Percentiles rank a stretch among this genome's conserved stretches.
Evolutionary conservation across 345 rosid genomes (phyloP).

Genomic region (Microcos paniculata): DNA sequence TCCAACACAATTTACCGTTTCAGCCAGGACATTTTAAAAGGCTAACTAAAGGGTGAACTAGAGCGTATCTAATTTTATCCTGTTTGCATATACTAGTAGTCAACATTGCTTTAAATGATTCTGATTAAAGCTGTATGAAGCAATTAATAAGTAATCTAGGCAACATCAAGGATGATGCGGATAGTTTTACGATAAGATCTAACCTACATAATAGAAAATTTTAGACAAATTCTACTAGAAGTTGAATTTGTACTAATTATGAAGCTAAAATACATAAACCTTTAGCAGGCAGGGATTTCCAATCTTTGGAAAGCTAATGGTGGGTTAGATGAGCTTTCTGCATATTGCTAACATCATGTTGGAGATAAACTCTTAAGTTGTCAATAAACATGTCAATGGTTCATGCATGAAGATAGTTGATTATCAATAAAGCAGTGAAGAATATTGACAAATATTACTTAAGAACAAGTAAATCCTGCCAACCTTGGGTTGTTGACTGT

Average conservation of each 20-base stretch:
- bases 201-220: background rate
- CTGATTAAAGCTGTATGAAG: background rate
- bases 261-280: background rate
- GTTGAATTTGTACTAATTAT: background rate
- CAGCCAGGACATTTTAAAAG: background rate
- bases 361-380: background rate
- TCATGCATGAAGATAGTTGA: background rate
- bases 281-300: background rate
- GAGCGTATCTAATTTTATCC: background rate
- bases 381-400: background rate
- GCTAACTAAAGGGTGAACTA: background rate
- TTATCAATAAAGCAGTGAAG: background rate
- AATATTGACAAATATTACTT: background rate
- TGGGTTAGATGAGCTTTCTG: background rate
- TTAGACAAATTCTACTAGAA: background rate
- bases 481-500: conserved; percentile 36
- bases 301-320: background rate
- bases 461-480: background rate
- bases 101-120: background rate
- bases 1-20: background rate
- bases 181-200: background rate
- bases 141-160: background rate
- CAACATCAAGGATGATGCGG: background rate
- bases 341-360: background rate
- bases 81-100: background rate